Evolutionary conservation across 2,329 filamentous ascomycete genomes (phyloP), one percentile per base, ranked within the genome.

Genomic region (Cyanodermella asteris): DNA sequence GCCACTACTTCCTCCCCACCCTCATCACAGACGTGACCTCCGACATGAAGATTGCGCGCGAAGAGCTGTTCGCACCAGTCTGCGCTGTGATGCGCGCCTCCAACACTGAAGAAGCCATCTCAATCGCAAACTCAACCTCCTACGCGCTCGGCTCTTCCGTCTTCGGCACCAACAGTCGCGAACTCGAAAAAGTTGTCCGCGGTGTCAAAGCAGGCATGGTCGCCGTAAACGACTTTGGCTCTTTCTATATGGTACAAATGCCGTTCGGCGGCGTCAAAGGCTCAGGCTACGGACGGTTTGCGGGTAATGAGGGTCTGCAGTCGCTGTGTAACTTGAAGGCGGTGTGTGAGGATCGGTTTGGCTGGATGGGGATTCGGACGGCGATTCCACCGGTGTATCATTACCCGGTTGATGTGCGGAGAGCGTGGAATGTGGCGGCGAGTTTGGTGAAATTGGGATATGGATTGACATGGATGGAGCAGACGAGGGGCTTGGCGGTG

Each of bases 221-320:
- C 1, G 70, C 80, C 13, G 66, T 97, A 37, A 97, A 97, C 45
- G 87, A 97, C 52, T 97, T 97, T 42, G 87, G 72, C 12, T 73
- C 70, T 15, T 93, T 71, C 47, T 97, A 97, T 44, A 80, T 84
- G 26, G 82, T 91, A 6, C 81, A 91, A 49, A 53, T 97, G 19
- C 87, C 87, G 1, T 97, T 97, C 48, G 87, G 87, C 18, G 87
- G 82, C 27, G 69, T 77, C n/a, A 90, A 76, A 13, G 84, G 81
- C 1, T 90, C 77, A 14, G 87, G 77, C 0, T 94, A 94, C 45
- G 87, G 87, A 2, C 63, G 84, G 3, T 97, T 97, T 49, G 84
- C 80, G 0, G 87, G 81, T 13, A 71, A 76, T 35, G 87, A 97
- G 45, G 87, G 87, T 0, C 51, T 97, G 13, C 61, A 78, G 18